phyloP scores from a whole-genome alignment of 2,329 filamentous ascomycete genomes.

The Botrytis galanthina region DNA sequence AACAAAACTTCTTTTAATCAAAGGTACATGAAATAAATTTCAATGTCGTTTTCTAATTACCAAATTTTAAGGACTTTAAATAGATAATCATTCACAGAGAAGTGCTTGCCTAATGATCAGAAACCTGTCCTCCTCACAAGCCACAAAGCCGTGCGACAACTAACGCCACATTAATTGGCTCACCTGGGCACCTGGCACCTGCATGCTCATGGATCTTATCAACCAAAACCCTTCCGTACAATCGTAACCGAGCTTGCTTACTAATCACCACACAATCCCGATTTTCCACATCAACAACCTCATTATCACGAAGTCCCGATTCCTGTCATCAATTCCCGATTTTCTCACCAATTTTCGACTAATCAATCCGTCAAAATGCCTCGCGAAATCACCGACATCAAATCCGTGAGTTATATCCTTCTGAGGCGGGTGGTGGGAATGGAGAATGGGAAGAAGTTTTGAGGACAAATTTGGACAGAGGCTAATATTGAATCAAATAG shows the following conservation, averaged over 20 bases:
- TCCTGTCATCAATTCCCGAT: constrained; percentile 13
- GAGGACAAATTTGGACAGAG: background rate
- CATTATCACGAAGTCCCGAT: constrained; percentile 21
- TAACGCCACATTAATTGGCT: constrained; percentile 1
- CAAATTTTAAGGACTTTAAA: background rate
- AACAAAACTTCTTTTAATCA: background rate
- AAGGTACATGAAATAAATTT: background rate
- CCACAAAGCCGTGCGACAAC: background rate
- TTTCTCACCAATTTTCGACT: constrained; percentile 28
- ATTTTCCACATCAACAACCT: constrained; percentile 21
- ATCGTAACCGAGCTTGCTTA: constrained; percentile 24
- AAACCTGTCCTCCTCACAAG: background rate
- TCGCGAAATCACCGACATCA: constrained; percentile 97
- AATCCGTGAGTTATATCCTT: constrained; percentile 56
- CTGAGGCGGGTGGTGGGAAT: background rate
- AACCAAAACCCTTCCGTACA: constrained; percentile 13
- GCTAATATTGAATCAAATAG: constrained; percentile 43
- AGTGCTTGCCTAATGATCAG: constrained; percentile 4
- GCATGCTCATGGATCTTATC: constrained; percentile 1
- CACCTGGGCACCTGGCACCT: no score
- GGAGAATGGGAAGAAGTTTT: background rate
- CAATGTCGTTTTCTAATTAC: background rate
- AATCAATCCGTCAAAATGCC: constrained; percentile 76
- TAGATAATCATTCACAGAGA: background rate
- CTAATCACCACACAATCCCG: constrained; percentile 25